A percentile compares a stretch with the other conserved stretches of the same genome.
phyloP scores from a whole-genome alignment of 352 stramenopile species.

The Phytophthora sansomeana region DNA sequence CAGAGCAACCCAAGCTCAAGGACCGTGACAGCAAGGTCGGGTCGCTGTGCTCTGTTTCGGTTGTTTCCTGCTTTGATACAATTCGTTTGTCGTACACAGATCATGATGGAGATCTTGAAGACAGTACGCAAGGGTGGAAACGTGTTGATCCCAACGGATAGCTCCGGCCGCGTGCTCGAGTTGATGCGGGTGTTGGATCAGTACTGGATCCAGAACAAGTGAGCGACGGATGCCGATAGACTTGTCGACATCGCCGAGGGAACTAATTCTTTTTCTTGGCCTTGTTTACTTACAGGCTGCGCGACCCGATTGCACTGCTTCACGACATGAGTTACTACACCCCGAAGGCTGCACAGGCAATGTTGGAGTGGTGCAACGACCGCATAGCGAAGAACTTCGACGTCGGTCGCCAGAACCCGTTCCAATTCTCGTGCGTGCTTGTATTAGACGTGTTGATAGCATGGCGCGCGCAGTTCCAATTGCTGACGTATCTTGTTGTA shows the following conservation, averaged over 20 bases:
- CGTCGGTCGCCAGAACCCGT: slow-evolving; percentile 87
- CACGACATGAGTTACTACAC: slow-evolving; percentile 93
- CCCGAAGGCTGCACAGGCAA: slow-evolving; percentile 86
- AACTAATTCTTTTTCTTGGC: slow-evolving; percentile 4
- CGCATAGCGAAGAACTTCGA: slow-evolving; percentile 92
- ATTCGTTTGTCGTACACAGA: slow-evolving; percentile 51
- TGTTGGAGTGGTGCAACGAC: slow-evolving; percentile 93
- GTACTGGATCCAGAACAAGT: slow-evolving; percentile 97
- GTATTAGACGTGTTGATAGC: not conserved
- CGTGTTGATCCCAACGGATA: slow-evolving; percentile 96
- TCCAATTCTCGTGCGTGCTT: slow-evolving; percentile 84
- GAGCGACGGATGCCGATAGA: slow-evolving; percentile 32
- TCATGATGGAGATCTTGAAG: slow-evolving; percentile 95
- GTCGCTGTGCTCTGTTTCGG: slow-evolving; percentile 5
- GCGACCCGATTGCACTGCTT: slow-evolving; percentile 85
- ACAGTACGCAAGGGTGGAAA: slow-evolving; percentile 93
- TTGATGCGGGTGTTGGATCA: slow-evolving; percentile 95
- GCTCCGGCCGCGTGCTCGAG: slow-evolving; percentile 94
- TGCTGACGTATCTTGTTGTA: slow-evolving; percentile 3
- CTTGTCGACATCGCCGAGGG: not conserved
- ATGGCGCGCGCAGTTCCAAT: not conserved
- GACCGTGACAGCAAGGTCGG: slow-evolving; percentile 82
- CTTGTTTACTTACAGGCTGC: slow-evolving; percentile 50
- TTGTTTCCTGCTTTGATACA: slow-evolving; percentile 28
- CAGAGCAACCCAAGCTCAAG: slow-evolving; percentile 88